Conservation (phyloP, 495 filamentous ascomycete species). For the Trichoderma gamsii region DNA sequence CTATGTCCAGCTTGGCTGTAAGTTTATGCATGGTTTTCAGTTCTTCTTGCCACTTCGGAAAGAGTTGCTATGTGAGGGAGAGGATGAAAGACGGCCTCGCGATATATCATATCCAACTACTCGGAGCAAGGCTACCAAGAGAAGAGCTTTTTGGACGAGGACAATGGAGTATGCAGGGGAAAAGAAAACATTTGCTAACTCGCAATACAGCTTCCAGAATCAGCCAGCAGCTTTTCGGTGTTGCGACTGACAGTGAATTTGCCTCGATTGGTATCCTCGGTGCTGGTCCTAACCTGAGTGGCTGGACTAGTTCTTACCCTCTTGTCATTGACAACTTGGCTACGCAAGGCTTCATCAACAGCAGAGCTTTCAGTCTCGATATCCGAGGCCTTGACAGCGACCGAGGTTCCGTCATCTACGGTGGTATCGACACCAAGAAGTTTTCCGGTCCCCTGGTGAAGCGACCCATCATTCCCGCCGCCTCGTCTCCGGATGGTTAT, state of each 20-base stretch:
- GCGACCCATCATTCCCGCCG: conserved; percentile 48
- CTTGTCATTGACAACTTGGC: conserved; percentile 57
- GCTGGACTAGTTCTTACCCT: conserved; percentile 44
- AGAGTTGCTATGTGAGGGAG: background rate
- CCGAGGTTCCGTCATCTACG: conserved; percentile 61
- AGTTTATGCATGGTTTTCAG: background rate
- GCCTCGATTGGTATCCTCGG: conserved; percentile 55
- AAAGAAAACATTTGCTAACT: background rate
- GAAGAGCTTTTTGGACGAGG: background rate
- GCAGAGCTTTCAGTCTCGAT: conserved; percentile 57
- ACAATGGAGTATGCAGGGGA: background rate
- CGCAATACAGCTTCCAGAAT: conserved; percentile 13
- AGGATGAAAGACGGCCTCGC: background rate
- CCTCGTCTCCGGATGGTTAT: conserved; percentile 30
- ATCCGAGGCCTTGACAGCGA: conserved; percentile 14
- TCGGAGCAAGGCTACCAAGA: background rate
- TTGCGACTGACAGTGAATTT: conserved; percentile 18
- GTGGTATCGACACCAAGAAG: conserved; percentile 73
- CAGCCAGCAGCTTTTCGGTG: conserved; percentile 21
- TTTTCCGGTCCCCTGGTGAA: conserved; percentile 62
- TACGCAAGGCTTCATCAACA: conserved; percentile 48
- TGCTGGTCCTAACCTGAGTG: conserved; percentile 38
- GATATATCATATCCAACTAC: background rate
- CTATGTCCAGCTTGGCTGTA: conserved; percentile 18
- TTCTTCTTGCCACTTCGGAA: no score